Conservation (phyloP, 805 yeast species). For the Wickerhamiella brachini region DNA sequence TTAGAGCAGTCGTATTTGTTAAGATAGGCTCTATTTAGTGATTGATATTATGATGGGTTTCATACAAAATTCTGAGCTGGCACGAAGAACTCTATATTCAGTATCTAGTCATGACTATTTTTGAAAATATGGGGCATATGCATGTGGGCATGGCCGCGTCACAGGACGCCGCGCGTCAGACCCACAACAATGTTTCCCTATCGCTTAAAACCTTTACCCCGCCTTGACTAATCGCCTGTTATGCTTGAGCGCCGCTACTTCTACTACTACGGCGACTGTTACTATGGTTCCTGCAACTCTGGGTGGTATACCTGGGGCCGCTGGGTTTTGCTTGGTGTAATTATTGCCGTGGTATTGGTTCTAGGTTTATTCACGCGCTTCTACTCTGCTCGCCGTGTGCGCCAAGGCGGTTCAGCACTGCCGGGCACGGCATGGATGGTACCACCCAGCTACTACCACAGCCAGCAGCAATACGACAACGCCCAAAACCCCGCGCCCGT, state of each 20-base stretch:
- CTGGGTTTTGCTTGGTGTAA: constrained; percentile 14
- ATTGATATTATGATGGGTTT: too few relatives aligned
- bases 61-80: too few relatives aligned
- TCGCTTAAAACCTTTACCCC: not conserved
- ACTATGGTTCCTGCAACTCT: not conserved
- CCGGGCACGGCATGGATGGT: constrained; percentile 77
- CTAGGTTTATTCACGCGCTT: constrained; percentile 17
- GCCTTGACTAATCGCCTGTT: not conserved
- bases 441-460: constrained; percentile 53
- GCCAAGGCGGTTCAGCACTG: constrained; percentile 40
- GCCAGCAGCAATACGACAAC: constrained; percentile 36
- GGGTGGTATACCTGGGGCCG: not conserved
- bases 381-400: constrained; percentile 17
- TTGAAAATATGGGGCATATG: too few relatives aligned
- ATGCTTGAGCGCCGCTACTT: not conserved
- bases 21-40: too few relatives aligned
- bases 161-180: too few relatives aligned
- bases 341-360: constrained; percentile 17
- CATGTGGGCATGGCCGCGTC: too few relatives aligned
- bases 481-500: constrained; percentile 6
- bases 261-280: not conserved
- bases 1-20: too few relatives aligned
- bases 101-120: too few relatives aligned
- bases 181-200: too few relatives aligned
- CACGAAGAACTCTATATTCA: too few relatives aligned